Evolutionary conservation across 164 flowering plant genomes (phyloP).

Genomic region (Nelumbo lutea): DNA sequence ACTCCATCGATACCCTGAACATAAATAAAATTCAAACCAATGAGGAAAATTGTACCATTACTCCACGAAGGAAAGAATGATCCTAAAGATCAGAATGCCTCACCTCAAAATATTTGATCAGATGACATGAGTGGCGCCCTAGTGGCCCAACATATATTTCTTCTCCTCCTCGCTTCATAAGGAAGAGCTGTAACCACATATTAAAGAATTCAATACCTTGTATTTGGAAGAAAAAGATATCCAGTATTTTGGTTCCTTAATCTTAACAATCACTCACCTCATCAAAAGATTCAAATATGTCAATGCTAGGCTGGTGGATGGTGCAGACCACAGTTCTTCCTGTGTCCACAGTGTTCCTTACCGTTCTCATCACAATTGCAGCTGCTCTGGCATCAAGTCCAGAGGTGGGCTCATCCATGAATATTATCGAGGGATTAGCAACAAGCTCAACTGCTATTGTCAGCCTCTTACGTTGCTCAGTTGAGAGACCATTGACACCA

Average conservation of each 20-base stretch:
- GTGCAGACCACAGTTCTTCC: constrained; percentile 57
- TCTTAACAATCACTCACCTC: constrained; percentile 28
- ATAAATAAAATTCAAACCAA: constrained; percentile 1
- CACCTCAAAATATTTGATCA: constrained; percentile 43
- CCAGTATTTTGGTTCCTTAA: background rate
- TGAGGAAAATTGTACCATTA: background rate
- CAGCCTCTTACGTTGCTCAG: constrained; percentile 48
- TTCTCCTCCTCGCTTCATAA: constrained; percentile 42
- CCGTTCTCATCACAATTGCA: constrained; percentile 57
- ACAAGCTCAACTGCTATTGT: constrained; percentile 64
- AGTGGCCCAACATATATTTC: constrained; percentile 42
- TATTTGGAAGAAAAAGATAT: background rate
- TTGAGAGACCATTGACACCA: constrained; percentile 44
- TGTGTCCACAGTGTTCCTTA: constrained; percentile 48
- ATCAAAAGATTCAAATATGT: constrained; percentile 51
- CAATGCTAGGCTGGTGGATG: constrained; percentile 55
- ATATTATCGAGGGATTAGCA: constrained; percentile 52
- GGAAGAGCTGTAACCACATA: constrained; percentile 27
- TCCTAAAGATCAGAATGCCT: background rate
- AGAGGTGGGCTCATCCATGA: constrained; percentile 63
- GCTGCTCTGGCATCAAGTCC: constrained; percentile 62
- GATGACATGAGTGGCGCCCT: constrained; percentile 31
- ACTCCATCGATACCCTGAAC: constrained; percentile 33
- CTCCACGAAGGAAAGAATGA: background rate
- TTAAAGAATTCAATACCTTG: background rate